Base-by-base conservation (phyloP, 495 filamentous ascomycete genomes). In the Neurospora sp. region DNA sequence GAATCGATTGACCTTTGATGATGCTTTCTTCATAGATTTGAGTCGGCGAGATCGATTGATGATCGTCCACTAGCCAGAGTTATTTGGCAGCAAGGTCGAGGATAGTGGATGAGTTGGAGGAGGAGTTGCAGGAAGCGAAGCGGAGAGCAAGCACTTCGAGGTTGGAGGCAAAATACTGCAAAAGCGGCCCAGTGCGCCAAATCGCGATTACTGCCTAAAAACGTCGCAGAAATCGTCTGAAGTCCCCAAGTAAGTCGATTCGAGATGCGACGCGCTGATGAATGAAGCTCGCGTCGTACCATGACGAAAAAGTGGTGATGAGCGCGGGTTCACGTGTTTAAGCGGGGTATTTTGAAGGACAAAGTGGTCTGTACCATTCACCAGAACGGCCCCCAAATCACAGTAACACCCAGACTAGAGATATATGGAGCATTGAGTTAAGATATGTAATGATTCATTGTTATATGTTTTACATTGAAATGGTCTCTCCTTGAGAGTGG, bases 291-390 rank as follows among this genome's bases (percentile, higher is more conserved):
- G 54, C 27, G 54, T 66, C 2, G 5, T 37, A 66, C 54, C 27
- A 35, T 66, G 54, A 66, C 27, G 54, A 35, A 66, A 66, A 66
- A 66, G 54, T 66, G 54, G 14, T 35, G 54, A 35, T 18, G 54
- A 66, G 54, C 54, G 54, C 54, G 54, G 54, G 54, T 66, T 66
- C 54, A 66, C 54, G 54, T 66, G 54, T 66, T 66, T 66, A 62
- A 35, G 54, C 54, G 54, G 54, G 54, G 54, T 66, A 18, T 9
- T 66, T 35, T 16, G 14, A 12, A 66, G 3, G 14, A 66, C 35
- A 23, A 59, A 27, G 20, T 27, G 23, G 12, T 66, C 27, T 9
- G 54, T 35, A 59, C 20, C 54, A 62, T 23, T 54, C 20, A 23
- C 46, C 20, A 31, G 5, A 31, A 14, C 23, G 27, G 54, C 20